A percentile compares a stretch with the other conserved stretches of the same genome.
phyloP scores from a whole-genome alignment of 176 grass and related monocot species.

The Lolium multiflorum region DNA sequence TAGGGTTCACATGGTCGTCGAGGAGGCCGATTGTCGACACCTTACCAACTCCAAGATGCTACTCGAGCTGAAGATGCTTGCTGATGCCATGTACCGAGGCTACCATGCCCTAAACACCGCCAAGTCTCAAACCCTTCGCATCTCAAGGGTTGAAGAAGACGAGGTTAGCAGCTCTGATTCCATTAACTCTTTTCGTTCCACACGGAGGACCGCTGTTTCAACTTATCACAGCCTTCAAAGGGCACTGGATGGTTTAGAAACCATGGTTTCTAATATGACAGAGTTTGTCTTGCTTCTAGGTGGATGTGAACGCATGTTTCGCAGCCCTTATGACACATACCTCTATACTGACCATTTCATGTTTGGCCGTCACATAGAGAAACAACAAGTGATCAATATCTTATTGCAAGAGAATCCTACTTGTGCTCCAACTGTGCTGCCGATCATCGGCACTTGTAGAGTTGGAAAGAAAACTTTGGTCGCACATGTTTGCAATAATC shows the following conservation, averaged over 20 bases:
- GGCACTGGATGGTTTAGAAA: not conserved
- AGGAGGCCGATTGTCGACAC: conserved; percentile 32
- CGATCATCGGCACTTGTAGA: not conserved
- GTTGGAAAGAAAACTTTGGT: conserved; percentile 20
- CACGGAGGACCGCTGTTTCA: no score
- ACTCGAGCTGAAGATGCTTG: conserved; percentile 34
- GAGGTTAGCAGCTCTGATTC: conserved; percentile 3
- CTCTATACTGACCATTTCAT: conserved; percentile 10
- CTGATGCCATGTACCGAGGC: conserved; percentile 34
- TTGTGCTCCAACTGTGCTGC: conserved; percentile 12
- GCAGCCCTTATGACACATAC: conserved; percentile 4
- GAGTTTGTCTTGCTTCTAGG: not conserved
- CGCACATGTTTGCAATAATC: not conserved
- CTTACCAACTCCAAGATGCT: conserved; percentile 45
- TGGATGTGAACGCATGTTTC: conserved; percentile 8
- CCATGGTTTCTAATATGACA: not conserved
- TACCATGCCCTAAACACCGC: conserved; percentile 27
- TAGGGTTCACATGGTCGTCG: conserved; percentile 41
- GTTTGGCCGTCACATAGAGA: not conserved
- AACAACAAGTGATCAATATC: not conserved
- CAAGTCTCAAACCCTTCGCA: not conserved
- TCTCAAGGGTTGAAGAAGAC: not conserved
- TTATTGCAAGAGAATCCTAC: not conserved
- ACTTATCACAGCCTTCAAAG: not conserved
- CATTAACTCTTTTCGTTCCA: not conserved